Conservation (phyloP, 73 alveolate genomes). For the Tetrahymena borealis region DNA sequence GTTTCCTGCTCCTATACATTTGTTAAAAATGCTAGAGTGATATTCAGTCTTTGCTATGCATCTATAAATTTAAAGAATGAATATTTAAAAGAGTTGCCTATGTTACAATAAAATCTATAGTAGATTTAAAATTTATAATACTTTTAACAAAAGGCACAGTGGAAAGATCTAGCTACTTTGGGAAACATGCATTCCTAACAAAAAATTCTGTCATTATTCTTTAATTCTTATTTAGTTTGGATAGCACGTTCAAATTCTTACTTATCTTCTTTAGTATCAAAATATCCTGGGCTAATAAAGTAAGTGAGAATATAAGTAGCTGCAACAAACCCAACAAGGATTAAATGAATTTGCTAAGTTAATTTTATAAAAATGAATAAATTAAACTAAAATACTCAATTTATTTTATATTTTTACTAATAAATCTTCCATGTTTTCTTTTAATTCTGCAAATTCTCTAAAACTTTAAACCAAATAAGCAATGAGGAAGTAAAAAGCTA, state of each 20-base stretch:
- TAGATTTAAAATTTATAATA: not conserved
- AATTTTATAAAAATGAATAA: not conserved
- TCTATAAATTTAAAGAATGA: not conserved
- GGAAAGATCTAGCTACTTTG: not conserved
- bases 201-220: not conserved
- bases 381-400: not conserved
- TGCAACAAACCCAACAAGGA: not conserved
- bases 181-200: not conserved
- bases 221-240: not conserved
- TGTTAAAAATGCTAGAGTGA: not conserved
- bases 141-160: not conserved
- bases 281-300: not conserved
- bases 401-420: not conserved
- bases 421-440: not conserved
- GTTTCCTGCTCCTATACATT: not conserved
- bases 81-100: not conserved
- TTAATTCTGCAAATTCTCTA: not conserved
- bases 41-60: not conserved
- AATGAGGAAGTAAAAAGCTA: not conserved
- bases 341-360: not conserved
- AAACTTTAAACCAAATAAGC: not conserved
- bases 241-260: not conserved
- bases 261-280: not conserved
- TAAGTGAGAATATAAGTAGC: not conserved
- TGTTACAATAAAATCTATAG: not conserved